phyloP scores from a whole-genome alignment of 2,329 filamentous ascomycete genomes.

The Sordariomycetes sp. region DNA sequence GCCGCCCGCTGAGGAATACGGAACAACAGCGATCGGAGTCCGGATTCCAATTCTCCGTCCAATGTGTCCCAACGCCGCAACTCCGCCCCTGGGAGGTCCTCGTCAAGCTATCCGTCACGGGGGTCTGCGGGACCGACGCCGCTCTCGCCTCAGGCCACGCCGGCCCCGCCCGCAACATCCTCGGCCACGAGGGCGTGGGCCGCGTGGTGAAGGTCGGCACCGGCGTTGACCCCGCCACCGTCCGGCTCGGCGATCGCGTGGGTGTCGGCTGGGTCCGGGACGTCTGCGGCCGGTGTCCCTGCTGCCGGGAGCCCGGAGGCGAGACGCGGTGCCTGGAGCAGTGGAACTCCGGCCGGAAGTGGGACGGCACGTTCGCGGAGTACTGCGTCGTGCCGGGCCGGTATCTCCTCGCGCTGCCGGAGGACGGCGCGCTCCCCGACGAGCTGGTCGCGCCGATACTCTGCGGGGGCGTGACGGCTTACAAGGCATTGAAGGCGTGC shows the following conservation, averaged over 20 bases:
- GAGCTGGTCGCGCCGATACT: conserved; percentile 27
- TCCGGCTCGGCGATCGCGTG: conserved; percentile 21
- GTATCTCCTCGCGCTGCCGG: conserved; percentile 18
- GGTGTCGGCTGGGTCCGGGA: conserved; percentile 28
- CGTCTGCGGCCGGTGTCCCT: conserved; percentile 20
- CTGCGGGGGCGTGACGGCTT: conserved; percentile 31
- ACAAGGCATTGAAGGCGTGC: conserved; percentile 25
- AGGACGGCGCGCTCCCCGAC: conserved; percentile 18
- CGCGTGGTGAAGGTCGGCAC: conserved; percentile 23
- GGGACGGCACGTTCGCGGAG: conserved; percentile 28
- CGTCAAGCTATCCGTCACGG: conserved; percentile 21
- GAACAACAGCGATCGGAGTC: too few relatives aligned
- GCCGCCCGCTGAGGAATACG: too few relatives aligned
- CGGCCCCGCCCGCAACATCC: conserved; percentile 20
- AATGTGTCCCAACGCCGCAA: too few relatives aligned
- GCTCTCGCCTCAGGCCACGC: conserved; percentile 24
- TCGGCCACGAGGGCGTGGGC: conserved; percentile 35
- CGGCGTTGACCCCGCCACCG: conserved; percentile 15
- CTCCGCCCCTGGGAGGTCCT: too few relatives aligned
- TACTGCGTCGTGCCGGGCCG: conserved; percentile 22
- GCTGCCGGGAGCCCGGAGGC: conserved; percentile 18
- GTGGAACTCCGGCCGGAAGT: conserved; percentile 19
- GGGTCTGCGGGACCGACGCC: conserved; percentile 27
- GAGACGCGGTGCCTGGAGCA: conserved; percentile 23
- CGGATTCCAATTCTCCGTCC: too few relatives aligned